Evolutionary conservation across 176 grass and related monocot species (phyloP).

Genomic region (Zea luxurians): DNA sequence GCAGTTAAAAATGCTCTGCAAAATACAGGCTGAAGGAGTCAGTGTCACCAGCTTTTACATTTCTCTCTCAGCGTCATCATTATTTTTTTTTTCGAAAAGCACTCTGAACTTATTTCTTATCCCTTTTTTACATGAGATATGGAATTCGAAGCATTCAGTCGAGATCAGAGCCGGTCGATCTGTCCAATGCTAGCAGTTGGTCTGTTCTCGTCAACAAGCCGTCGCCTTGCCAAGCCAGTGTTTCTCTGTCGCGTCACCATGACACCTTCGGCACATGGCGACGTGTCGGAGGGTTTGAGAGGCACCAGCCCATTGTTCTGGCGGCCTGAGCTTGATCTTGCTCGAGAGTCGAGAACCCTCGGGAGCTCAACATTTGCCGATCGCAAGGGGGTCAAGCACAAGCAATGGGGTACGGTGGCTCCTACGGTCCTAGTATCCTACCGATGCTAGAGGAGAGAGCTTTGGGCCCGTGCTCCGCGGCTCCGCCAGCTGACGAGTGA

Average conservation of each 20-base stretch:
- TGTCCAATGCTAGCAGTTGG: background rate
- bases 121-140: background rate
- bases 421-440: too few relatives aligned
- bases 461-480: too few relatives aligned
- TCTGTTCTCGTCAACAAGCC: background rate
- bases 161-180: background rate
- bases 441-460: too few relatives aligned
- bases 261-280: too few relatives aligned
- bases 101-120: background rate
- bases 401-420: too few relatives aligned
- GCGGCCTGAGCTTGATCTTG: background rate
- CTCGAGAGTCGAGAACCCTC: background rate
- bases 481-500: background rate
- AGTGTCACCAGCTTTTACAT: background rate
- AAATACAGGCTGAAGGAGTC: background rate
- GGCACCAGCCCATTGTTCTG: background rate
- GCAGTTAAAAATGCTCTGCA: background rate
- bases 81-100: too few relatives aligned
- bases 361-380: background rate
- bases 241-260: too few relatives aligned
- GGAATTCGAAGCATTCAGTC: background rate
- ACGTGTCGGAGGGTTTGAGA: background rate
- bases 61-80: background rate
- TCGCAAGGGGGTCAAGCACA: background rate
- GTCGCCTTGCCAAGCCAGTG: background rate